Evolutionary conservation across 495 filamentous ascomycete species (phyloP).

Genomic region (Hypoxylon fuscum): DNA sequence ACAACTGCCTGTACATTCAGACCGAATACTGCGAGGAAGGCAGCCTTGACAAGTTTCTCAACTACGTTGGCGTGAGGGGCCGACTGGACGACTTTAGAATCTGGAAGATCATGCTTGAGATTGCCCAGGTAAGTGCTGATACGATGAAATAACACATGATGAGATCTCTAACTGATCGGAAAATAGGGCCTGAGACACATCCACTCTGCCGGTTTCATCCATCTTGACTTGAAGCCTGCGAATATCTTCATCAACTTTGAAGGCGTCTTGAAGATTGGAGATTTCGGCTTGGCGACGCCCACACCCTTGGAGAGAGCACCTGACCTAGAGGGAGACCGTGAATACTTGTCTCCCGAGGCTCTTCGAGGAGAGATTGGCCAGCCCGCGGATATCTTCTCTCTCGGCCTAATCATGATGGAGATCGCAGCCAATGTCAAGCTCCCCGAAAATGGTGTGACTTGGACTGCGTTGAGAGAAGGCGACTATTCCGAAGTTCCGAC

Average conservation of each 20-base stretch:
- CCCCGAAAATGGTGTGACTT: conserved; percentile 88
- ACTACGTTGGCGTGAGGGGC: conserved; percentile 78
- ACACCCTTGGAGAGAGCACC: conserved; percentile 80
- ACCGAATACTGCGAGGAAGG: conserved; percentile 96
- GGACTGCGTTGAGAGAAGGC: conserved; percentile 85
- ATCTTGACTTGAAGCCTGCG: conserved; percentile 94
- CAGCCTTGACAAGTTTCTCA: conserved; percentile 83
- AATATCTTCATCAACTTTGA: conserved; percentile 93
- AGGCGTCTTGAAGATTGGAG: conserved; percentile 91
- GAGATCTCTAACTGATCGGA: conserved; percentile 6
- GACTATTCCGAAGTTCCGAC: conserved; percentile 87
- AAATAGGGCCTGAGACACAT: conserved; percentile 84
- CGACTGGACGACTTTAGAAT: conserved; percentile 96
- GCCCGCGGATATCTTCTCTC: conserved; percentile 89
- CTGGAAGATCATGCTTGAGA: conserved; percentile 94
- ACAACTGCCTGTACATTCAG: conserved; percentile 87
- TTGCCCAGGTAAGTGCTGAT: conserved; percentile 69
- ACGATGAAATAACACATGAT: not conserved
- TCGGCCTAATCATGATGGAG: conserved; percentile 93
- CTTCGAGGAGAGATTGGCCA: conserved; percentile 85
- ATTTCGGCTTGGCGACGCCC: conserved; percentile 90
- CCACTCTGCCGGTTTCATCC: conserved; percentile 86
- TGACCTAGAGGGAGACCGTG: conserved; percentile 92
- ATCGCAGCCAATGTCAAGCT: conserved; percentile 90
- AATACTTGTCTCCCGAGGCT: conserved; percentile 94